phyloP scores from a whole-genome alignment of 331 rosid genomes.

The Cydonia oblonga region DNA sequence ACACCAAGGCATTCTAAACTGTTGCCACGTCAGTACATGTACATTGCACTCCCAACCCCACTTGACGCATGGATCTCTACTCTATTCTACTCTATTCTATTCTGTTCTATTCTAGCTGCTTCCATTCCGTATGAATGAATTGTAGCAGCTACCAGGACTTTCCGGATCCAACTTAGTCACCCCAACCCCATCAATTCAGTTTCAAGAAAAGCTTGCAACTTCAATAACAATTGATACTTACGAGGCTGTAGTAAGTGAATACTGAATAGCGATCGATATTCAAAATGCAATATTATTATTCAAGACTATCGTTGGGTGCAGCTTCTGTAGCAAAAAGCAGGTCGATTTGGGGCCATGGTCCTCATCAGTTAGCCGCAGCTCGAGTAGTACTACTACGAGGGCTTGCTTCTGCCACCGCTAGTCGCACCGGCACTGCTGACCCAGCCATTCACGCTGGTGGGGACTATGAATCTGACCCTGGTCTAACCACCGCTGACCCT shows the following conservation, averaged over 20 bases:
- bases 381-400: slow-evolving; percentile 7
- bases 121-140: background rate
- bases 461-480: slow-evolving; percentile 35
- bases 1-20: background rate
- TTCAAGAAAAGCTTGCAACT: background rate
- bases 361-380: background rate
- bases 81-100: background rate
- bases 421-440: slow-evolving; percentile 51
- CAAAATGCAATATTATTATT: background rate
- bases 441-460: slow-evolving; percentile 47
- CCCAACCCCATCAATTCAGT: background rate
- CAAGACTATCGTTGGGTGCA: background rate
- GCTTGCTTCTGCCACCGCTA: slow-evolving; percentile 21
- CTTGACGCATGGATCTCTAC: background rate
- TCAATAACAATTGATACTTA: background rate
- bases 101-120: background rate
- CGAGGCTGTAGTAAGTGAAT: no score
- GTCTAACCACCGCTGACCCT: slow-evolving; percentile 21
- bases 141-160: background rate
- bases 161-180: no score
- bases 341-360: background rate
- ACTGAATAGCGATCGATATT: background rate
- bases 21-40: background rate
- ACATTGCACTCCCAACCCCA: background rate
- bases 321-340: background rate